Evolutionary conservation across 768 basidiomycete species (phyloP).

Genomic region (Cytidiella melzeri): DNA sequence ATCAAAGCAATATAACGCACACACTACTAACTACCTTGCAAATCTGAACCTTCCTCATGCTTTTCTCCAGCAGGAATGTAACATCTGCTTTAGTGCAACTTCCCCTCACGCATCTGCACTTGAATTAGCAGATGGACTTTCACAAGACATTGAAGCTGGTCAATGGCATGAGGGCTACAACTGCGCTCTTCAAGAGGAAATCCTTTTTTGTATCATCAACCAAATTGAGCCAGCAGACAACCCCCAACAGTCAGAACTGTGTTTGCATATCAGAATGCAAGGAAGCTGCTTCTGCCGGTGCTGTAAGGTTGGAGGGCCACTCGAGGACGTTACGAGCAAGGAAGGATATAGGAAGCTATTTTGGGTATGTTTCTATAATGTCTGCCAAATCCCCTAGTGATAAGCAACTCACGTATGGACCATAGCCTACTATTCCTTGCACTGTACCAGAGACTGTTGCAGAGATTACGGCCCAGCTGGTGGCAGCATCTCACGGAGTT

Average conservation of each 20-base stretch:
- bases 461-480: slow-evolving; percentile 27
- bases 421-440: too few species aligned
- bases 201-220: slow-evolving; percentile 7
- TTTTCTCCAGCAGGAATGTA: too few species aligned
- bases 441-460: slow-evolving; percentile 18
- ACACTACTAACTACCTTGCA: too few species aligned
- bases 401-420: slow-evolving; percentile 4
- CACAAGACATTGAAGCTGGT: slow-evolving; percentile 1
- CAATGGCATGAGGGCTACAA: slow-evolving; percentile 11
- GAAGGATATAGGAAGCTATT: slow-evolving; percentile 28
- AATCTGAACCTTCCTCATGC: too few species aligned
- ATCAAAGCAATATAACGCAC: too few species aligned
- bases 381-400: not conserved
- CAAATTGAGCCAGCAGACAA: slow-evolving; percentile 16
- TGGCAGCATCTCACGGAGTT: slow-evolving; percentile 28
- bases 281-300: slow-evolving; percentile 35
- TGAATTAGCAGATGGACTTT: too few species aligned
- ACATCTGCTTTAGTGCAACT: too few species aligned
- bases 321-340: slow-evolving; percentile 29
- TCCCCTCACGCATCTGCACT: too few species aligned
- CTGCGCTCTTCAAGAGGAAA: slow-evolving; percentile 6
- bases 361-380: slow-evolving; percentile 16
- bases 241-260: slow-evolving; percentile 17
- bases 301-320: slow-evolving; percentile 11
- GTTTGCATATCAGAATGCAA: slow-evolving; percentile 32